Evolutionary conservation across 305 asterid genomes (phyloP), one percentile per base, ranked within the genome.

Genomic region (Striga hermonthica): DNA sequence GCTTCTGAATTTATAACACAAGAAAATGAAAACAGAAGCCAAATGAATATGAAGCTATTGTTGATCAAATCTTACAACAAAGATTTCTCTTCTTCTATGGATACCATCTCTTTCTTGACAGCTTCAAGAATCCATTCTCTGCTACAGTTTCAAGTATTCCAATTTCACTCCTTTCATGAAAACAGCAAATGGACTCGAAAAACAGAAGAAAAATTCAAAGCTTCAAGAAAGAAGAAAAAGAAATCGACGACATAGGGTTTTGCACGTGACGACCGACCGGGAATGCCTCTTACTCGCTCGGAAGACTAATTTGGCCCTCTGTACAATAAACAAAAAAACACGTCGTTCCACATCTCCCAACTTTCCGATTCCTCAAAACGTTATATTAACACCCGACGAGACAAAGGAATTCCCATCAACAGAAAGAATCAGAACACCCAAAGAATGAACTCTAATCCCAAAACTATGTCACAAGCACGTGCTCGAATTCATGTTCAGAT

Each of bases 401-500:
- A 64, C 41, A 50, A 35, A 70, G 5, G 15, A 52, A 55, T 43
- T 39, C 66, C 71, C 66, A 76, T 59, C 55, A 6, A 5, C 62
- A 75, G 77, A 76, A 79, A 78, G 73, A 79, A 72, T 72, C 22
- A 13, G 72, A 65, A 60, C 45, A 57, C 55, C n/a, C 70, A 72
- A 75, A 75, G 72, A 68, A 76, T 10, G 52, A 55, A 5, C 69
- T 57, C 72, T 10, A 54, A 53, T 55, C 63, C 55, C 47, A 15
- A 36, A 54, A 28, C 70, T 9, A 49, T 62, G 50, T 80, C 89
- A 85, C 62, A 75, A 77, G 80, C 99, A 94, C 65, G 80, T 78
- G 60, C 83, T 82, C 6, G 91, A 79, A 65, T 79, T 76, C 13
- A 79, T 75, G 6, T 72, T 82, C 86, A 75, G 69, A 12, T 81